Conservation (phyloP, 169 alveolate genomes). For the Cryptosporidium sp. region DNA sequence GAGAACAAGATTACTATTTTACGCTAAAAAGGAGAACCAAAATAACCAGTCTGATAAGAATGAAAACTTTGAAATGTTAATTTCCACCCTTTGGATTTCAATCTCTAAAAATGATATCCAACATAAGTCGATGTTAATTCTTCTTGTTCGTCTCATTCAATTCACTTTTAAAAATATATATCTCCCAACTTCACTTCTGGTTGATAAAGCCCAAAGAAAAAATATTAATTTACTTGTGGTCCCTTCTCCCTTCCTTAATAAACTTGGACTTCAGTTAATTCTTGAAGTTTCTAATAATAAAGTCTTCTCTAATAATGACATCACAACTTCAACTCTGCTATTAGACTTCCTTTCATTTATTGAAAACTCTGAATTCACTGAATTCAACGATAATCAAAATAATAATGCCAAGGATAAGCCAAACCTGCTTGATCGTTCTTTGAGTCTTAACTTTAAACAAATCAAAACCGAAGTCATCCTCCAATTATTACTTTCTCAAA, state of each 20-base stretch:
- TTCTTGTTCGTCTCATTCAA: background rate
- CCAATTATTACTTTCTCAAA: slow-evolving; percentile 54
- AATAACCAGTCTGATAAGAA: background rate
- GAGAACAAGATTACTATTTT: slow-evolving; percentile 9
- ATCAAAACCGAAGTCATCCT: slow-evolving; percentile 36
- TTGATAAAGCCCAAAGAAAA: background rate
- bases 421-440: background rate
- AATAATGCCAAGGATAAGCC: background rate
- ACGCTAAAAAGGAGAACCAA: background rate
- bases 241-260: slow-evolving; percentile 55
- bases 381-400: background rate
- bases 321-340: background rate
- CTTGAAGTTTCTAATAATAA: slow-evolving; percentile 16
- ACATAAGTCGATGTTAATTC: background rate
- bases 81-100: slow-evolving; percentile 28
- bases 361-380: background rate
- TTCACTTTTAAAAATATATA: slow-evolving; percentile 23
- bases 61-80: background rate
- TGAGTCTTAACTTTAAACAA: slow-evolving; percentile 35
- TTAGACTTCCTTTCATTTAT: slow-evolving; percentile 54
- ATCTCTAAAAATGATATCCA: slow-evolving; percentile 5
- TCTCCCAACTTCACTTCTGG: slow-evolving; percentile 42
- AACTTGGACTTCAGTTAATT: slow-evolving; percentile 30
- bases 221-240: slow-evolving; percentile 27
- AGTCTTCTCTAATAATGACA: slow-evolving; percentile 12